Evolutionary conservation across 202 grass and related monocot species (phyloP).

Genomic region (Alloteropsis angusta): DNA sequence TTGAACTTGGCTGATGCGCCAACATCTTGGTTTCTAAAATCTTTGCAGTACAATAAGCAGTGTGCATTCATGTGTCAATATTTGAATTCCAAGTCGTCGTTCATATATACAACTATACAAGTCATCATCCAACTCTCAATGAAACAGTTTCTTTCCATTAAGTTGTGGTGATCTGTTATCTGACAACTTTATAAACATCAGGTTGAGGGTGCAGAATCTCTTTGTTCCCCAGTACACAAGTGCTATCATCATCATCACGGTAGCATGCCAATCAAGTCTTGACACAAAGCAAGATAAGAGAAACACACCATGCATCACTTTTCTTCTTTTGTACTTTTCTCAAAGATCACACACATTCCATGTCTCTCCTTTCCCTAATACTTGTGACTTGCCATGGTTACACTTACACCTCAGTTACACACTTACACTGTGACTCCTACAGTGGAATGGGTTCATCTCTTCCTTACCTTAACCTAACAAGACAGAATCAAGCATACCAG

Average conservation of each 20-base stretch:
- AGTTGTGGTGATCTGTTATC: background rate
- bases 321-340: background rate
- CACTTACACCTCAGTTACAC: conserved; percentile 27
- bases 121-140: background rate
- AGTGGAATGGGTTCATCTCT: conserved; percentile 17
- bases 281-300: conserved; percentile 38
- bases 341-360: conserved; percentile 43
- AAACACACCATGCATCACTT: conserved; percentile 29
- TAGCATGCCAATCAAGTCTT: background rate
- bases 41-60: background rate
- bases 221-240: background rate
- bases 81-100: background rate
- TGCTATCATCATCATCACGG: conserved; percentile 6
- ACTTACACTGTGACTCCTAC: conserved; percentile 23
- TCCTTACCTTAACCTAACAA: conserved; percentile 20
- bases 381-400: background rate
- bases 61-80: background rate
- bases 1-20: background rate
- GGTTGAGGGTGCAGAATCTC: conserved; percentile 14
- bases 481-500: conserved; percentile 4
- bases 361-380: conserved; percentile 24
- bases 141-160: background rate
- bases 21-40: background rate
- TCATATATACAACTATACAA: background rate
- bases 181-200: conserved; percentile 11